Percentiles rank a stretch among this genome's conserved stretches.
Evolutionary conservation across 495 filamentous ascomycete genomes (phyloP).

Genomic region (Peziza echinospora): DNA sequence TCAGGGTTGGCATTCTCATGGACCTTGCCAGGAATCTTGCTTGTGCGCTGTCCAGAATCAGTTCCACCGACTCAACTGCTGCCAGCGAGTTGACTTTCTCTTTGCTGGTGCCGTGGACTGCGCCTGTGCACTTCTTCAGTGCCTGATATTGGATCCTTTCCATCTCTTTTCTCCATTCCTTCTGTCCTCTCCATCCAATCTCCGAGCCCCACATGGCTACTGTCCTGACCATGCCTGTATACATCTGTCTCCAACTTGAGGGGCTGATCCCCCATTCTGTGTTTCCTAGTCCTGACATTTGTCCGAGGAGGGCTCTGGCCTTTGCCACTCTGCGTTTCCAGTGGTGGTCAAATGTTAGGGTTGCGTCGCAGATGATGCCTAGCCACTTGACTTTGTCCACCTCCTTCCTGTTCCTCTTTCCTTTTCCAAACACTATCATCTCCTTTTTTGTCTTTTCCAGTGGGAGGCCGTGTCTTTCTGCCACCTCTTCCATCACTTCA

Average conservation of each 20-base stretch:
- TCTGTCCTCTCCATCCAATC: too few relatives aligned
- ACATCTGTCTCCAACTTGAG: neutral
- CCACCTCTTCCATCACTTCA: neutral
- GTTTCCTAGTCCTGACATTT: neutral
- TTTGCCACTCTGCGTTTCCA: neutral
- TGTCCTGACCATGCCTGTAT: neutral
- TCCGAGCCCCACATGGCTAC: neutral
- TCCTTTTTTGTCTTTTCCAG: neutral
- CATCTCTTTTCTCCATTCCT: neutral
- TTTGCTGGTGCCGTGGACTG: neutral
- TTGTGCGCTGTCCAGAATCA: neutral
- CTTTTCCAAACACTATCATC: neutral
- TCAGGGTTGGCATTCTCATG: neutral
- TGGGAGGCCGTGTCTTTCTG: neutral
- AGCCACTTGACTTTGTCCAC: neutral
- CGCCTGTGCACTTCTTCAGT: neutral
- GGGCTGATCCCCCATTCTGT: neutral
- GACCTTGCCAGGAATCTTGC: neutral
- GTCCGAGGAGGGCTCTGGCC: neutral
- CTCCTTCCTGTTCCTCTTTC: neutral
- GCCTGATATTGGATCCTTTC: too few relatives aligned
- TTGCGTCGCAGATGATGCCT: neutral
- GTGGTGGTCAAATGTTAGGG: neutral
- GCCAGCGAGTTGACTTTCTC: neutral
- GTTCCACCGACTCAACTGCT: neutral